Percentiles rank a stretch among this genome's conserved stretches.
phyloP scores from a whole-genome alignment of 176 grass and related monocot species.

The Metroxylon sagu region DNA sequence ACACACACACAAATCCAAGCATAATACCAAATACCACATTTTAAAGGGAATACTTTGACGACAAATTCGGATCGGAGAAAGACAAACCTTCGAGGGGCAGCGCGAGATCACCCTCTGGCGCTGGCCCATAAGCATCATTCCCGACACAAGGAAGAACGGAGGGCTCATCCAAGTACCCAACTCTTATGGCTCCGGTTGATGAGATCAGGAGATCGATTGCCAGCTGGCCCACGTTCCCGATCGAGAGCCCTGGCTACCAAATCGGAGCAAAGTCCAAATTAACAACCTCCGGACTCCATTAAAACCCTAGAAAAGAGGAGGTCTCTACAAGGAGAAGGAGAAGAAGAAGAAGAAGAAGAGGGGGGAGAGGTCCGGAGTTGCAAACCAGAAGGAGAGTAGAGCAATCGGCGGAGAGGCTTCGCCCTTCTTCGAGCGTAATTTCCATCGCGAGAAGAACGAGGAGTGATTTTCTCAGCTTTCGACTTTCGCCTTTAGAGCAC shows the following conservation, averaged over 20 bases:
- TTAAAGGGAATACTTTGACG: too few relatives aligned
- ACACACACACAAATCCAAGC: too few relatives aligned
- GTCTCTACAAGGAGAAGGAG: not conserved
- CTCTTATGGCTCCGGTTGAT: constrained; percentile 43
- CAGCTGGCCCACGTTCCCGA: constrained; percentile 96
- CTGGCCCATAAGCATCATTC: constrained; percentile 78
- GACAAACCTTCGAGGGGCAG: constrained; percentile 58
- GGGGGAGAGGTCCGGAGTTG: not conserved
- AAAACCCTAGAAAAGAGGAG: constrained; percentile 1
- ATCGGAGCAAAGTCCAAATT: not conserved
- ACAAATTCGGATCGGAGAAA: too few relatives aligned
- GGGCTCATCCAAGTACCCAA: constrained; percentile 69
- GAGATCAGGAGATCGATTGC: constrained; percentile 71
- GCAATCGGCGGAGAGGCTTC: constrained; percentile 49
- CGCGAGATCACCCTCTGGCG: constrained; percentile 56
- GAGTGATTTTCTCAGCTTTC: too few relatives aligned
- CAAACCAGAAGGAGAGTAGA: constrained; percentile 56
- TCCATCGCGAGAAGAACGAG: constrained; percentile 32
- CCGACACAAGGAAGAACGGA: constrained; percentile 78
- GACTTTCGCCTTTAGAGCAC: too few relatives aligned
- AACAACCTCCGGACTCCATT: not conserved
- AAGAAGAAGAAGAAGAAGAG: not conserved
- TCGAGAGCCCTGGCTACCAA: constrained; percentile 79
- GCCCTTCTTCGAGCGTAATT: constrained; percentile 41
- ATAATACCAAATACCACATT: too few relatives aligned